These are phyloP conservation scores for Flammula alnicola DNA, from an alignment of 1,284 basidiomycete species.

Conservation along the genomic window DNA sequence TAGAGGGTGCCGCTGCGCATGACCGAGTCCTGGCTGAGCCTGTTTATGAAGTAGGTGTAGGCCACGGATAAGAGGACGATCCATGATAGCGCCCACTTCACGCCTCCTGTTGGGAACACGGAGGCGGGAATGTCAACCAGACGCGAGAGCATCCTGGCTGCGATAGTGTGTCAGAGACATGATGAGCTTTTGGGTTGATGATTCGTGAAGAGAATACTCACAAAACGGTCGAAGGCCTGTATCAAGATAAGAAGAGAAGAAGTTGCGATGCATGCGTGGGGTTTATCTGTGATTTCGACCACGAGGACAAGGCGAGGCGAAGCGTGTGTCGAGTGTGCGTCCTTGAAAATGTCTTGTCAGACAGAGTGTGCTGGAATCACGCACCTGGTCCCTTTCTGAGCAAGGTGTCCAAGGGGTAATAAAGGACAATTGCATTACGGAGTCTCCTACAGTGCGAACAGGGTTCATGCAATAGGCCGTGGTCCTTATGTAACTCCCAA, in stretches of 20 bases:
- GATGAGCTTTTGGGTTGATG: background rate
- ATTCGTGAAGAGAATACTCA: background rate
- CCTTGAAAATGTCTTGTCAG: background rate
- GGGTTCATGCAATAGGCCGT: too few relatives aligned
- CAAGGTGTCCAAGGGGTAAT: too few relatives aligned
- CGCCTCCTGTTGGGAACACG: conserved; percentile 10
- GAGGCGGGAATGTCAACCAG: conserved; percentile 13
- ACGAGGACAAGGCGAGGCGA: conserved; percentile 9
- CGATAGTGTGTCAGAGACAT: background rate
- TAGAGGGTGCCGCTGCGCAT: background rate
- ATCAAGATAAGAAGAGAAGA: conserved; percentile 10
- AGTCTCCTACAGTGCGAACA: too few relatives aligned
- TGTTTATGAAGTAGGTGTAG: conserved; percentile 24
- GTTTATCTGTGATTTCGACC: background rate
- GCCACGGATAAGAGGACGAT: conserved; percentile 23
- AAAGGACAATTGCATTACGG: too few relatives aligned
- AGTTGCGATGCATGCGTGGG: background rate
- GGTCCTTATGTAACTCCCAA: too few relatives aligned
- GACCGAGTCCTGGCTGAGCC: conserved; percentile 15
- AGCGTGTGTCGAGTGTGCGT: background rate
- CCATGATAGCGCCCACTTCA: conserved; percentile 24
- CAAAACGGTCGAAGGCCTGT: conserved; percentile 3
- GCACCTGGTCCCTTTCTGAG: too few relatives aligned
- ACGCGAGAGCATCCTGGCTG: conserved; percentile 20
- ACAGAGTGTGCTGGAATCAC: too few relatives aligned